phyloP scores from a whole-genome alignment of 2,329 filamentous ascomycete genomes.

The Phoma herbarum region DNA sequence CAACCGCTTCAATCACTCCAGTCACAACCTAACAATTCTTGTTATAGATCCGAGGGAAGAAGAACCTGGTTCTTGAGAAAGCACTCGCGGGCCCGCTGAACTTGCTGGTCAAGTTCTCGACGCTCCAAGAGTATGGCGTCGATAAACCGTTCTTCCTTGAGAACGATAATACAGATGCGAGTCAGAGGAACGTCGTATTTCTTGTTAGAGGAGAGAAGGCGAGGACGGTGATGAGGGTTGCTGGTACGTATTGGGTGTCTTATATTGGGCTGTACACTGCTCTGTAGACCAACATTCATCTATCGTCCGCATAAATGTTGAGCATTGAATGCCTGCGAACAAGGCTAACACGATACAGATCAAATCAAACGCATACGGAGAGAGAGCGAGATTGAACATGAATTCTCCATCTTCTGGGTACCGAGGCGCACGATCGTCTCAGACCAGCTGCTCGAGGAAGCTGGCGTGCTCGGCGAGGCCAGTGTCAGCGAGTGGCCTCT shows the following conservation, averaged over 20 bases:
- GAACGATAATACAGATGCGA: conserved; percentile 93
- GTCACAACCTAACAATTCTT: conserved; percentile 45
- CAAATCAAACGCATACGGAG: conserved; percentile 90
- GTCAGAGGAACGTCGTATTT: conserved; percentile 94
- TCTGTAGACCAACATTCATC: background rate
- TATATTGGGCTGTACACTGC: background rate
- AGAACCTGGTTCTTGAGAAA: conserved; percentile 94
- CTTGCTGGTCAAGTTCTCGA: conserved; percentile 92
- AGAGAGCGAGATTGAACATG: conserved; percentile 88
- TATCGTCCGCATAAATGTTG: background rate
- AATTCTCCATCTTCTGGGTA: conserved; percentile 97
- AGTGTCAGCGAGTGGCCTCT: conserved; percentile 87
- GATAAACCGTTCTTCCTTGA: conserved; percentile 98
- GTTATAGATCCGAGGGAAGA: conserved; percentile 91
- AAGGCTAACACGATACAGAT: conserved; percentile 61
- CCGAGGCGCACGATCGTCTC: conserved; percentile 90
- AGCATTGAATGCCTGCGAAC: background rate
- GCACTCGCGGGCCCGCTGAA: conserved; percentile 89
- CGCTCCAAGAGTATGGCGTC: conserved; percentile 94
- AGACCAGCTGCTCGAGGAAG: conserved; percentile 90
- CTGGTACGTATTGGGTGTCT: conserved; percentile 67
- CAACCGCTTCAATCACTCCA: too few relatives aligned
- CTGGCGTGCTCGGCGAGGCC: conserved; percentile 90
- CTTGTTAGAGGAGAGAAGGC: conserved; percentile 90
- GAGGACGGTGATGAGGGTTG: conserved; percentile 82